Base-by-base conservation (phyloP, 148 eudicot genomes). In the Agrostemma githago region DNA sequence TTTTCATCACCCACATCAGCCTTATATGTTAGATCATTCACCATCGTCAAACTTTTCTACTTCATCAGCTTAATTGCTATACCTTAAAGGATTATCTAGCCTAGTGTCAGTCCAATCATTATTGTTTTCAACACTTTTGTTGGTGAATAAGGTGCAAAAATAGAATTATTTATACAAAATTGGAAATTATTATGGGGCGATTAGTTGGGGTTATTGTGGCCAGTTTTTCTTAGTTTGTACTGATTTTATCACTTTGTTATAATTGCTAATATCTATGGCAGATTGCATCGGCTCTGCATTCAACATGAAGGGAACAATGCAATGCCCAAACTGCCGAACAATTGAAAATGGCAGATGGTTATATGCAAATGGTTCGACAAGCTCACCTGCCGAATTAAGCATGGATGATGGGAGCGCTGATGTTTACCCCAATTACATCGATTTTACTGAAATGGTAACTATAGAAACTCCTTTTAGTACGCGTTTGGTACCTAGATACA, bases 231-330 rank as follows among this genome's bases (percentile, higher is more conserved):
- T 51, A 51, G 1, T 51, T 51, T 12, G 3, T 51, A 11, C 37
- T 74, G 12, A 56, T 64, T 70, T 63, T 54, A 4, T 40, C 40
- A 71, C 19, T 74, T 14, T 58, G 3, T 70, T 41, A 16, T 15
- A 64, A 37, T 19, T 72, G 34, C 72, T 19, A 53, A 61, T 77
- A 73, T 34, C 44, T 54, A 19, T 20, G 72, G 41, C 90, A 91
- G 96, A 89, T 77, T 91, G 93, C 84, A 91, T 91, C 56, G 96
- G 93, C 12, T 91, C 96, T 37, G 89, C 89, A 63, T 91, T 91
- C 65, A 91, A 91, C 68, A 63, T 73, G 69, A 91, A 87, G 80
- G 93, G 91, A 77, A 79, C 62, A 66, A 91, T 89, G 96, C 89
- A 89, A 83, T 91, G 96, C 84, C 96, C 96, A 40, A 91, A 89